Evolutionary conservation across 1,139 yeast genomes (phyloP).

Genomic region (Nakaseomyces kungkrabaensis): DNA sequence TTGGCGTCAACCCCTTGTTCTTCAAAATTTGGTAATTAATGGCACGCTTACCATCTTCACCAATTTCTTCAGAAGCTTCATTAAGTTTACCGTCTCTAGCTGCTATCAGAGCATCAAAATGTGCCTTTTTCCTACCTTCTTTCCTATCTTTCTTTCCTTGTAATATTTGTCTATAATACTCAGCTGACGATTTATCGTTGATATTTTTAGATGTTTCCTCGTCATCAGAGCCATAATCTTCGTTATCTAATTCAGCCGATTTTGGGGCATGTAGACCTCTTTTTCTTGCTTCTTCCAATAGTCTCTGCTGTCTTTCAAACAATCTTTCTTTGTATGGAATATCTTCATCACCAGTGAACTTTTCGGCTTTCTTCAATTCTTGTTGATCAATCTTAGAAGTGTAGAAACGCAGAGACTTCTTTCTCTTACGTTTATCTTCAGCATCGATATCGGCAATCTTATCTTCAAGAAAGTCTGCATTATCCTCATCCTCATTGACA

Average conservation of each 20-base stretch:
- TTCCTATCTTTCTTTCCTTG: conserved; percentile 40
- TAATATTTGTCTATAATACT: conserved; percentile 38
- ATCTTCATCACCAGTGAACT: conserved; percentile 75
- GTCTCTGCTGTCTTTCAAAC: conserved; percentile 79
- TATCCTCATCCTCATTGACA: conserved; percentile 18
- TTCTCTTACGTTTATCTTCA: conserved; percentile 77
- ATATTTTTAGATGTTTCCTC: conserved; percentile 35
- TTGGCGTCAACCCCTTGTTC: conserved; percentile 91
- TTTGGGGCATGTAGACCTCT: conserved; percentile 58
- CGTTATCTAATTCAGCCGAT: conserved; percentile 46
- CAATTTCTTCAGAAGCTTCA: conserved; percentile 60
- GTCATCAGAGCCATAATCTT: conserved; percentile 39
- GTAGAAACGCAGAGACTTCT: conserved; percentile 83
- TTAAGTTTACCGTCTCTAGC: conserved; percentile 77
- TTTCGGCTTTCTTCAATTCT: conserved; percentile 47
- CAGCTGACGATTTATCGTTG: conserved; percentile 33
- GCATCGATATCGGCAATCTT: conserved; percentile 67
- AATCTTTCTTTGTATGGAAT: conserved; percentile 87
- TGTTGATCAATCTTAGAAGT: conserved; percentile 93
- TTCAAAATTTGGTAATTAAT: conserved; percentile 86
- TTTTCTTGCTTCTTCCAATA: conserved; percentile 77
- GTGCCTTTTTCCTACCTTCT: conserved; percentile 51
- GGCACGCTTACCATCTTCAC: conserved; percentile 85
- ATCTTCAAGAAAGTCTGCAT: conserved; percentile 50
- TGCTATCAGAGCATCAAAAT: conserved; percentile 62